Base-by-base conservation (phyloP, 176 grass and related monocot genomes). In the Puccinellia tenuiflora region DNA sequence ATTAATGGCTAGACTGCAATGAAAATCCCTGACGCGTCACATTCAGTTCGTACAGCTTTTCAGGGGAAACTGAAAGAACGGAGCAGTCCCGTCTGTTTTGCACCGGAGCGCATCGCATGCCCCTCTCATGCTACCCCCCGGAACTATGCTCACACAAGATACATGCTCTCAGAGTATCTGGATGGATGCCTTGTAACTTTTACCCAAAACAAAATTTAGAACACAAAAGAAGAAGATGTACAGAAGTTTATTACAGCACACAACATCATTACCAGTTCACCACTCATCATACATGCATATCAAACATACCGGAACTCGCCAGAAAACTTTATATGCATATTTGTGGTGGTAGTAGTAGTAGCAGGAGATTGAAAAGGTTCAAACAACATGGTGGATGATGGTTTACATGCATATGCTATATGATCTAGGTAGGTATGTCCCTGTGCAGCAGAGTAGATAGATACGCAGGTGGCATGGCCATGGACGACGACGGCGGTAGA, bases 61-160 rank as follows among this genome's bases (percentile, higher is more conserved):
- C 11, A 75, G 76, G 46, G 37, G 87, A 48, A 59, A 88, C 76
- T 56, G 81, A 80, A 56, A 28, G 37, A 17, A 11, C 20, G 16
- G 0, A 15, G 59, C 43, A 53, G 74, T n/a, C n/a, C 77, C 39
- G 4, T 35, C 28, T 75, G 62, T 65, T 31, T 34, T 2, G 62
- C 62, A 35, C 62, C 62, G 62, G 34, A 29, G 62, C 16, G 16
- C 62, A 65, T 9, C 29, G 61, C 61, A 31, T 33, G 61, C 29
- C 30, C 15, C 29, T 34, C 30, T 64, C 61, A 64, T 64, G 61
- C 61, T 20, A 3, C 3, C 8, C 13, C 61, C 61, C 33, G 15
- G 31, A 64, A 9, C 62, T 20, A 64, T 4, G 15, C 62, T 20
- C 62, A 34, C 62, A 18, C 62, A 34, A 59, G n/a, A n/a, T n/a